These are phyloP conservation scores for Daldinia sp. DNA, from an alignment of 2,329 filamentous ascomycete genomes.

Conservation along the genomic window DNA sequence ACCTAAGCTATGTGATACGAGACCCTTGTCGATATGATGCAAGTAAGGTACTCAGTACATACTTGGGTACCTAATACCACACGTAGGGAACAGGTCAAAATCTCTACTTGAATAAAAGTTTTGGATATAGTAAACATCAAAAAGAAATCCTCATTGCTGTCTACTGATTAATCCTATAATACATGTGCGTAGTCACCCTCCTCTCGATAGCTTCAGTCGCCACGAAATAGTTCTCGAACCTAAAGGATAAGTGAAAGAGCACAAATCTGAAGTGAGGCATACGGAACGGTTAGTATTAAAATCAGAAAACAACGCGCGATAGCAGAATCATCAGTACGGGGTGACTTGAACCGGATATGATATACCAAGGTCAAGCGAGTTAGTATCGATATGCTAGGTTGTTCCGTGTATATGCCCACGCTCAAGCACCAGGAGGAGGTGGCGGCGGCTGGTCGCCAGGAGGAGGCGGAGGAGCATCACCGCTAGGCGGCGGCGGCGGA, in stretches of 20 bases:
- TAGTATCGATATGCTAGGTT: constrained; percentile 44
- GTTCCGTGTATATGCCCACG: constrained; percentile 33
- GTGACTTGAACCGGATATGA: constrained; percentile 23
- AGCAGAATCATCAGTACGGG: constrained; percentile 11
- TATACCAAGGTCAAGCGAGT: constrained; percentile 24
- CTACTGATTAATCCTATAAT: constrained; percentile 43
- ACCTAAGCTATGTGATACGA: background rate
- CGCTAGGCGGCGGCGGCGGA: constrained; percentile 74
- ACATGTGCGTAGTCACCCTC: constrained; percentile 28
- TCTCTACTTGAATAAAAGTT: background rate
- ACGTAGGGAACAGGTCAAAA: background rate
- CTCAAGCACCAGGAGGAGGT: constrained; percentile 66
- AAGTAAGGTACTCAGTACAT: background rate
- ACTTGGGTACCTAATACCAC: background rate
- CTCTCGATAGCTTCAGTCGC: constrained; percentile 6
- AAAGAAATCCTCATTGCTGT: constrained; percentile 30
- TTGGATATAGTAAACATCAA: background rate
- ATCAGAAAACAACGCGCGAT: constrained; percentile 27
- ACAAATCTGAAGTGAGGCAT: constrained; percentile 14
- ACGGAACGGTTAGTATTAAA: constrained; percentile 39
- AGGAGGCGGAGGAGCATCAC: constrained; percentile 70
- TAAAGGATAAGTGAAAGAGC: background rate
- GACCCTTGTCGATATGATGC: background rate
- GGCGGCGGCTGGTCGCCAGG: constrained; percentile 72
- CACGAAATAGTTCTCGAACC: constrained; percentile 3